Base-by-base conservation (phyloP, 495 filamentous ascomycete species). In the Penicillium lagena region DNA sequence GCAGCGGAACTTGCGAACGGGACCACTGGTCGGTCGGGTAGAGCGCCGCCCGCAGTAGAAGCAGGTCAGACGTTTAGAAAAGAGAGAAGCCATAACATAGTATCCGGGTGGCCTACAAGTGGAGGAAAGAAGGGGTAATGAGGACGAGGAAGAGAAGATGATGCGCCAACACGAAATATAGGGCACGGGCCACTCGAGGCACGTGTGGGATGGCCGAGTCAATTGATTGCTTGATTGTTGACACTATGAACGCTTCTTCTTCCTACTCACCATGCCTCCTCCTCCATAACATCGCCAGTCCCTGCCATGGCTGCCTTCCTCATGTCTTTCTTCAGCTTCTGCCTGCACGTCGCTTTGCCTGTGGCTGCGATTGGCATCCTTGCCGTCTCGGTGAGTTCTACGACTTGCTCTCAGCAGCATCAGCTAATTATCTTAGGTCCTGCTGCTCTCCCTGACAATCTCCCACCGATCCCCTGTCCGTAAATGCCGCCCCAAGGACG, bases 1-100 rank as follows among this genome's bases (percentile, higher is more conserved):
- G 55, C 89, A 95, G 12, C 78, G 70, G 66, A 86, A 93, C 57
- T 79, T 73, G 45, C 67, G 73, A 17, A 79, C 55, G 29, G 61
- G 55, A 39, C 73, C 72, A 50, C 73, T 70, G 40, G 74, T 72
- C 42, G 64, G 63, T 34, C 78, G 70, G 12, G 72, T 65, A 22
- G 83, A 82, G 49, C 69, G 79, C 59, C 63, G 60, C 54, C 82
- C 81, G 60, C 87, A 93, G 57, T 87, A 89, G 67, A 89, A 89
- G 70, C 87, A 93, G 37, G 70, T 68, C 42, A 90, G 59, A 60
- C 75, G 67, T 53, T 65, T 65, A 13, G 63, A 55, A 43, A 77
- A 68, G 27, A 71, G 52, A 46, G 59, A 54, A 43, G 70, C 69
- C 76, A 79, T 80, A 38, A 51, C 67, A 63, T 62, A 51, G 45